Evolutionary conservation across 805 yeast species (phyloP), one percentile per base, ranked within the genome.

Genomic region (Candida sakaeoensis): DNA sequence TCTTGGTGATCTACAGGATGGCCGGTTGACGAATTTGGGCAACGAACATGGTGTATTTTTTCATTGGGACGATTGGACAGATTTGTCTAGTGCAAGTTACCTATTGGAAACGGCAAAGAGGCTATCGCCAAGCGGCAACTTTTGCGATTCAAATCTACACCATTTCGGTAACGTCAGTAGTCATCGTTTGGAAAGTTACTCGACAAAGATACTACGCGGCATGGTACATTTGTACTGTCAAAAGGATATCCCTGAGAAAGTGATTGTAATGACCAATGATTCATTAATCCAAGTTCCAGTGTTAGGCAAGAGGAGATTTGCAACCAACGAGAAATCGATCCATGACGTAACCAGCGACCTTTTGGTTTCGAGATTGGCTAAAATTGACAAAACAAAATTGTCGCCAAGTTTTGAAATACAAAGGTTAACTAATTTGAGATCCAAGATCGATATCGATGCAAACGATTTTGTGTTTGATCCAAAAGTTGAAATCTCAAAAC

Each of bases 51-150:
- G 63, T 14, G 47, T 63, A n/a, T 42, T 41, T 42, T 64, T 64
- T 49, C 70, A 65, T 47, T 65, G 70, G 70, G 70, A 65, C 42
- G 68, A 65, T 44, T 64, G 68, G 65, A 52, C 60, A 16, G 70
- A 63, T 40, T 41, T 58, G 24, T 41, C 44, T 12, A 56, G 60
- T 5, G 67, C 51, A 0, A 42, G 57, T 35, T 10, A 41, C 9
- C 28, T 56, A 3, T 41, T 65, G 13, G 44, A 46, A 15, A 25
- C 39, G 9, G 52, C 46, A 23, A 45, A 61, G 19, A 28, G 33
- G 7, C 21, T 34, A 3, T 38, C 34, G 8, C 43, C 27, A 47
- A 57, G 15, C 8, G 48, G 46, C 4, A 66, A 65, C 3, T 9
- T 35, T 18, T 64, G 70, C 41, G 58, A 52, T 21, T 33, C 37